Evolutionary conservation across 441 rosid species (phyloP).

Genomic region (Pelargonium cotyledonis): DNA sequence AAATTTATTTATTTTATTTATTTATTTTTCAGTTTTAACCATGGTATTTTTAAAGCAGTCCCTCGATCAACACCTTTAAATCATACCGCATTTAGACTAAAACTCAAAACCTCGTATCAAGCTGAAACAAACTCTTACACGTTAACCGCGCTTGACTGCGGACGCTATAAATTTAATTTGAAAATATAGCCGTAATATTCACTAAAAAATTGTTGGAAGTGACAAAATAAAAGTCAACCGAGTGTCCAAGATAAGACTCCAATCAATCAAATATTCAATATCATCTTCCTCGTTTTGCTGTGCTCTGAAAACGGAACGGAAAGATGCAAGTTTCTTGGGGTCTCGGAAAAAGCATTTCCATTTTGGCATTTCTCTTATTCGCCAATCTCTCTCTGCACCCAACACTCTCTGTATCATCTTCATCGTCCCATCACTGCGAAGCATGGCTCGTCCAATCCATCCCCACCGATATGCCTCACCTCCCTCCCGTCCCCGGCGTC

Average conservation of each 20-base stretch:
- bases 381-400: slow-evolving; percentile 22
- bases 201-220: background rate
- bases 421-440: slow-evolving; percentile 35
- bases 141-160: too few species aligned
- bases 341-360: background rate
- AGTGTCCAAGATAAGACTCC: background rate
- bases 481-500: slow-evolving; percentile 61
- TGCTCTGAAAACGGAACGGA: background rate
- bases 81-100: too few species aligned
- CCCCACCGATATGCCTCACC: slow-evolving; percentile 84
- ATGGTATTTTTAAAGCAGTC: too few species aligned
- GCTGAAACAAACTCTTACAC: too few species aligned
- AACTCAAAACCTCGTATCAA: too few species aligned
- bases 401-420: slow-evolving; percentile 3
- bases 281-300: slow-evolving; percentile 1
- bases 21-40: too few species aligned
- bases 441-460: slow-evolving; percentile 93
- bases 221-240: background rate
- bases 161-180: too few species aligned
- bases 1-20: too few species aligned
- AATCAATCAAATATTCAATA: background rate
- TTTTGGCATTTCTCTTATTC: slow-evolving; percentile 12
- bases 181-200: too few species aligned
- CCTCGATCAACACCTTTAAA: too few species aligned
- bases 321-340: background rate